Base-by-base conservation (phyloP, 2,329 filamentous ascomycete genomes). In the Talaromyces sp. region DNA sequence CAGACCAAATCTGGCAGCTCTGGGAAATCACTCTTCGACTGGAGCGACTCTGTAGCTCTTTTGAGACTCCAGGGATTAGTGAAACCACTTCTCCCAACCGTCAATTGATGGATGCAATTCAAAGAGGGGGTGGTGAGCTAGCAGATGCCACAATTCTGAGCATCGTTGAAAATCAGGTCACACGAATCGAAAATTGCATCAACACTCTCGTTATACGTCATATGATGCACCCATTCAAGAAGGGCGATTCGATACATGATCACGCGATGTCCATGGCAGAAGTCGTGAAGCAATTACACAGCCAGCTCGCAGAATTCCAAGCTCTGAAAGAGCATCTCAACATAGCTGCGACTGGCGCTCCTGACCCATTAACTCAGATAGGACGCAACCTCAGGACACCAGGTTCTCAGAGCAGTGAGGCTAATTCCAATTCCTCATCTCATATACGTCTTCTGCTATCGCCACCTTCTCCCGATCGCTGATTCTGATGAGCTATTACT, bases 131-230 rank as follows among this genome's bases (percentile, higher is more conserved):
- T 60, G 92, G 92, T 11, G 93, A 97, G 75, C 87, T 97, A 62
- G 92, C 93, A 33, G 95, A 98, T 82, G 84, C 87, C 62, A 94
- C 96, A 78, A 81, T 98, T 78, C 80, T 96, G 64, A 93, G 92
- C 73, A 92, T 99, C 73, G 86, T 98, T 77, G 93, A 96, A 75
- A 93, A 98, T 75, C 93, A 97, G 84, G 90, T 99, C 70, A 93
- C 91, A 75, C 88, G 95, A 73, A 96, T 99, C 75, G 95, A 99
- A 88, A 59, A 59, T 59, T 59, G 56, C 17, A 86, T 93, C 70
- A 90, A 90, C 37, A 92, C 91, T 0, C 85, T 97, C 60, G 83
- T 87, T 13, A 82, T 97, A 71, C 89, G 94, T 58, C 90, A 96
- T 77, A 86, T 96, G 77, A 86, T 92, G 69, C 84, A 85, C 39